A percentile compares a stretch with the other conserved stretches of the same genome.
Evolutionary conservation across 148 eudicot species (phyloP).

Genomic region (Rhododendron molle): DNA sequence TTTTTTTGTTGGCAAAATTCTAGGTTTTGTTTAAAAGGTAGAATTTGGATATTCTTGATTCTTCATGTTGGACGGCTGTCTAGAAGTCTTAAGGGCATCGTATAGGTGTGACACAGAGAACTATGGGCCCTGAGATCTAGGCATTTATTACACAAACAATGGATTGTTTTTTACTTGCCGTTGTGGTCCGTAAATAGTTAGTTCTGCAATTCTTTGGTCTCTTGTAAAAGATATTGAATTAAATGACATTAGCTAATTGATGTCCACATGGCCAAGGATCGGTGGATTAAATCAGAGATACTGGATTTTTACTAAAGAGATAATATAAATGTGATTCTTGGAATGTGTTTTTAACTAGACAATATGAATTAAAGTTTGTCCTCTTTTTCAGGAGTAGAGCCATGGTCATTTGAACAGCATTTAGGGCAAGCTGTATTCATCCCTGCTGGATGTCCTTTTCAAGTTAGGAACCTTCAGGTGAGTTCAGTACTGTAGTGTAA

Average conservation of each 20-base stretch:
- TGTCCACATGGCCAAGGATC: background rate
- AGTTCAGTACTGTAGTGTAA: background rate
- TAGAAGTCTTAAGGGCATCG: background rate
- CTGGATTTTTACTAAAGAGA: background rate
- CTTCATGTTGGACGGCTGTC: constrained; percentile 1
- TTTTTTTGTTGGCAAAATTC: background rate
- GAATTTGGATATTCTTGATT: background rate
- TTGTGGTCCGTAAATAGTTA: background rate
- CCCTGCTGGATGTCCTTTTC: constrained; percentile 96
- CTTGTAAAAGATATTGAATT: background rate
- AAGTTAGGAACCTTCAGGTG: constrained; percentile 89
- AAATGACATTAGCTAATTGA: background rate
- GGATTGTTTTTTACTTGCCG: background rate
- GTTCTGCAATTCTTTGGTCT: background rate
- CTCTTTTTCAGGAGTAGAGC: constrained; percentile 64
- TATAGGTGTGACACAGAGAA: background rate
- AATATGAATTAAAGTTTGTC: background rate
- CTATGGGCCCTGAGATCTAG: background rate
- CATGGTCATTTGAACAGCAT: constrained; percentile 90
- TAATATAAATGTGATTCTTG: background rate
- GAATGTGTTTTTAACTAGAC: background rate
- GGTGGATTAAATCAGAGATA: background rate
- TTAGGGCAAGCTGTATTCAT: constrained; percentile 89
- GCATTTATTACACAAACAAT: background rate
- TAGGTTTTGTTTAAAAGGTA: background rate